Conservation (phyloP, 176 grass and related monocot genomes). For the Tillandsia fasciculata region DNA sequence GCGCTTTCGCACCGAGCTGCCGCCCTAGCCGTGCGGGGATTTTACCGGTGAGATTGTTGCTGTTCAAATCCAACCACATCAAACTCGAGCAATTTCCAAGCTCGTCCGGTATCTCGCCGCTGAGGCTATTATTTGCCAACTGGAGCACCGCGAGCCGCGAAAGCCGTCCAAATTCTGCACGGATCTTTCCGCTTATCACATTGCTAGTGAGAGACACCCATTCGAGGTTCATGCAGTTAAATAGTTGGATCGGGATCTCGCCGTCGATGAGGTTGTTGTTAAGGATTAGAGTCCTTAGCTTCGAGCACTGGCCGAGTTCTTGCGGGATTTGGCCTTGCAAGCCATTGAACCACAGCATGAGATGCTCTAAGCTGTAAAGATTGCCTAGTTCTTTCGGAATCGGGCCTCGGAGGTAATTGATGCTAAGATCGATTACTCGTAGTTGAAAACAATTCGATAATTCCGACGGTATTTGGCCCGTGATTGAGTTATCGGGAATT, state of each 20-base stretch:
- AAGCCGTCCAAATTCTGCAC: conserved; percentile 58
- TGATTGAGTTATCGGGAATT: conserved; percentile 75
- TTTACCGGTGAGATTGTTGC: conserved; percentile 54
- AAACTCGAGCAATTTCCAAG: conserved; percentile 79
- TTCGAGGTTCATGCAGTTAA: conserved; percentile 78
- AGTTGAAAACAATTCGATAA: conserved; percentile 58
- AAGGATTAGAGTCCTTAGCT: conserved; percentile 73
- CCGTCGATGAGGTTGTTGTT: conserved; percentile 86
- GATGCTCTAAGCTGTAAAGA: conserved; percentile 50
- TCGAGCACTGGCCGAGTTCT: conserved; percentile 58
- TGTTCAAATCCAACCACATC: conserved; percentile 92
- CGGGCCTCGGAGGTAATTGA: conserved; percentile 66
- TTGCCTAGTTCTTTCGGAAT: conserved; percentile 71
- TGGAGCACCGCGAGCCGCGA: conserved; percentile 76
- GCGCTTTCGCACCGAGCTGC: conserved; percentile 53
- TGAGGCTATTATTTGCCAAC: conserved; percentile 78
- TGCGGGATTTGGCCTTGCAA: conserved; percentile 55
- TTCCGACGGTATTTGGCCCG: conserved; percentile 44
- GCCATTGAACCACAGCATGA: conserved; percentile 85
- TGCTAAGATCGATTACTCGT: conserved; percentile 70
- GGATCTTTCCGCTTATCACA: conserved; percentile 49
- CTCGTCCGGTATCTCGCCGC: conserved; percentile 49
- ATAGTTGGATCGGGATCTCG: conserved; percentile 55
- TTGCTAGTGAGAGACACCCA: conserved; percentile 93
- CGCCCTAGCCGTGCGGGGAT: conserved; percentile 69